Percentiles rank a stretch among this genome's conserved stretches.
Evolutionary conservation across 148 eudicot species (phyloP).

Genomic region (Polygonum aviculare): DNA sequence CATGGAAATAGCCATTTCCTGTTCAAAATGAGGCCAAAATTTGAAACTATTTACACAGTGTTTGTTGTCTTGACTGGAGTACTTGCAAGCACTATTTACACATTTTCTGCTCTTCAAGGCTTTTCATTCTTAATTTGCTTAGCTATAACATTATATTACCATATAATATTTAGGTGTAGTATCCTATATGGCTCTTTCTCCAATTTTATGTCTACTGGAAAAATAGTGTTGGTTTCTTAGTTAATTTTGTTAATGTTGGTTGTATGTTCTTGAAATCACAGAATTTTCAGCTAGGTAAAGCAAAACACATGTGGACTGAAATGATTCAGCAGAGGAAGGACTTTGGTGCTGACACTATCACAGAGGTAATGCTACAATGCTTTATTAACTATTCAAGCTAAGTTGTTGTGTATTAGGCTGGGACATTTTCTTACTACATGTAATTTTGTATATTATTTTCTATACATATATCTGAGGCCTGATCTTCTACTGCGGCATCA

Average conservation of each 20-base stretch:
- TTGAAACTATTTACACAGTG: constrained; percentile 20
- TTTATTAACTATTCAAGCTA: background rate
- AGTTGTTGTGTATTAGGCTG: background rate
- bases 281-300: constrained; percentile 58
- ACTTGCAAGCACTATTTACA: too few species aligned
- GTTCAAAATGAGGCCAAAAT: background rate
- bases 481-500: constrained; percentile 15
- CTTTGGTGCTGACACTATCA: constrained; percentile 53
- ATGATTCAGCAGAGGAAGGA: constrained; percentile 73
- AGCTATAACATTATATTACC: constrained; percentile 21
- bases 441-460: background rate
- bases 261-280: constrained; percentile 63
- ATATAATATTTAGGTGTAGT: constrained; percentile 46
- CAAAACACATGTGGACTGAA: constrained; percentile 71
- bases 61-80: constrained; percentile 35
- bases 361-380: constrained; percentile 25
- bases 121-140: too few species aligned
- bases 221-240: background rate
- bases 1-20: background rate
- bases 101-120: too few species aligned
- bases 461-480: background rate
- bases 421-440: background rate
- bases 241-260: constrained; percentile 1
- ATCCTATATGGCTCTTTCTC: background rate
- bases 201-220: background rate